These are phyloP conservation scores for Chlamydomonas eustigma DNA, from an alignment of 139 green algal species.

Conservation along the genomic window DNA sequence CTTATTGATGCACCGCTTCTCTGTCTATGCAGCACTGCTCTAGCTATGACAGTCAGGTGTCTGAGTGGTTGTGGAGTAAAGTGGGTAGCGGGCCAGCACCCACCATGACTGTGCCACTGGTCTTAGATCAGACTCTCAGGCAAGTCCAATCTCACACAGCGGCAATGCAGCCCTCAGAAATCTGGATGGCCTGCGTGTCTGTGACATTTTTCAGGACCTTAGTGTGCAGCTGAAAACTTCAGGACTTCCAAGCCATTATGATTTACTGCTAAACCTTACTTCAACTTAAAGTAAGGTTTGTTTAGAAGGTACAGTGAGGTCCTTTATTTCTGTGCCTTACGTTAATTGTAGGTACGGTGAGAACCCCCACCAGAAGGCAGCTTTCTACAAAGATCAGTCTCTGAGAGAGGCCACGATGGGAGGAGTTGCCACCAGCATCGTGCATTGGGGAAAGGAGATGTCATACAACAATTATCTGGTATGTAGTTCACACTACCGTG, in stretches of 20 bases:
- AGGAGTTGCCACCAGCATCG: slow-evolving; percentile 77
- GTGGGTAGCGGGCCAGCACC: slow-evolving; percentile 56
- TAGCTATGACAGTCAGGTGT: slow-evolving; percentile 82
- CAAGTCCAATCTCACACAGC: no score
- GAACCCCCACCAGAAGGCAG: slow-evolving; percentile 97
- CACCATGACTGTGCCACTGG: slow-evolving; percentile 81
- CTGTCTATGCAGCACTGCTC: slow-evolving; percentile 78
- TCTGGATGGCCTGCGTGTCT: no score
- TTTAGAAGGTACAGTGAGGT: no score
- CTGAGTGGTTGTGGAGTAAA: slow-evolving; percentile 93
- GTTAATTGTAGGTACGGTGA: slow-evolving; percentile 88
- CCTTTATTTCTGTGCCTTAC: no score
- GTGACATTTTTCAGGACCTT: no score
- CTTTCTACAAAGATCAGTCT: slow-evolving; percentile 91
- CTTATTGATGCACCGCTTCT: no score
- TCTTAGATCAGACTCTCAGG: slow-evolving; percentile 54
- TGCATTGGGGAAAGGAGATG: slow-evolving; percentile 97
- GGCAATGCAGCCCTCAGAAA: no score
- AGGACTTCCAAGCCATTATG: no score
- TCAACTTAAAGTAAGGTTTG: no score
- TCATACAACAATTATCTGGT: slow-evolving; percentile 99
- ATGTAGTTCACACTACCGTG: no score
- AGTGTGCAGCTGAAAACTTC: no score
- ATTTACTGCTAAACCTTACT: no score
- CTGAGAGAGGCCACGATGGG: slow-evolving; percentile 71